Evolutionary conservation across 106 monocot genomes (phyloP).

Genomic region (Dendrobium huoshanense): DNA sequence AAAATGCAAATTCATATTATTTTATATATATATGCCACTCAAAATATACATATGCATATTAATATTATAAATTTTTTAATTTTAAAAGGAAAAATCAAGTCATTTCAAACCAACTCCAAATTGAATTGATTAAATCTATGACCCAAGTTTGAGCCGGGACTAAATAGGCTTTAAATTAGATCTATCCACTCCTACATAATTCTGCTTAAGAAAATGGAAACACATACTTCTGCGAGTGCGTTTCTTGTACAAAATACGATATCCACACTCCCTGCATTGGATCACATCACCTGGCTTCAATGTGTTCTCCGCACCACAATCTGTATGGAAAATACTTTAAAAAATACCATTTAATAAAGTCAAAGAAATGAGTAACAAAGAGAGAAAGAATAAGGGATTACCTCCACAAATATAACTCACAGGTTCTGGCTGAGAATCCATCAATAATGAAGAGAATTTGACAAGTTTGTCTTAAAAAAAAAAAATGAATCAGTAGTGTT

Average conservation of each 20-base stretch:
- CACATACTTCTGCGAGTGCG: slow-evolving; percentile 66
- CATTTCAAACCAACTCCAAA: too few species aligned
- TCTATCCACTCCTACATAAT: too few species aligned
- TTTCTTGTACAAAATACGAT: slow-evolving; percentile 94
- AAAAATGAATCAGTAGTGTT: background rate
- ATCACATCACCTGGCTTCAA: slow-evolving; percentile 85
- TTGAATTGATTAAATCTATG: too few species aligned
- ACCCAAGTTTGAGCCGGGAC: too few species aligned
- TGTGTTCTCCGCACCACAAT: slow-evolving; percentile 78
- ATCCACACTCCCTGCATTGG: slow-evolving; percentile 84
- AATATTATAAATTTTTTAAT: too few species aligned
- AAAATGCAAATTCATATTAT: too few species aligned
- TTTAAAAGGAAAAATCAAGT: too few species aligned
- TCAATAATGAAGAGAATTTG: slow-evolving; percentile 6
- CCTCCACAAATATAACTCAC: slow-evolving; percentile 57
- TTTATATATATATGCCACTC: too few species aligned
- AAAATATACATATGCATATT: too few species aligned
- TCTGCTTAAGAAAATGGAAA: background rate
- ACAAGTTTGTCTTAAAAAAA: background rate
- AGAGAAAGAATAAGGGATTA: slow-evolving; percentile 8
- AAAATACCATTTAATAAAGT: background rate
- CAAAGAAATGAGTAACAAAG: background rate
- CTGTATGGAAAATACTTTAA: slow-evolving; percentile 19
- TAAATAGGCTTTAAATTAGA: too few species aligned
- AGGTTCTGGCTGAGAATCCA: slow-evolving; percentile 65